Conservation (phyloP, 2,329 filamentous ascomycete species). For the Sclerotinia trifoliorum region DNA sequence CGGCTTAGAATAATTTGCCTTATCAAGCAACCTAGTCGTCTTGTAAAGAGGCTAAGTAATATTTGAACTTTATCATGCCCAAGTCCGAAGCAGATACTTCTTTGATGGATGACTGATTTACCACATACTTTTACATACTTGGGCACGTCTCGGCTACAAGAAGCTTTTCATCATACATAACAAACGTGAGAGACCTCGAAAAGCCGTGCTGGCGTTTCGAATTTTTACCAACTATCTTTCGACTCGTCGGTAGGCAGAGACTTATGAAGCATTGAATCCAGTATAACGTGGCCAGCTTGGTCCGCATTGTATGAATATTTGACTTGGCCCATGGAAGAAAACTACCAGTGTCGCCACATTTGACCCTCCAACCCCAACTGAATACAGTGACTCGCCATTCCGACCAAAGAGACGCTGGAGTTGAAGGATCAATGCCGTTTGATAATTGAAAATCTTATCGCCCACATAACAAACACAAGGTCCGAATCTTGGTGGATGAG, state of each 20-base stretch:
- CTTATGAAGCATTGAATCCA: neutral
- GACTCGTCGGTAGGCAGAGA: neutral
- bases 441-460: neutral
- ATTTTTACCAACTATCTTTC: neutral
- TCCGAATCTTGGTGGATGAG: no score
- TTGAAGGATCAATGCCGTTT: neutral
- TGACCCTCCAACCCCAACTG: neutral
- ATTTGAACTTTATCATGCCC: neutral
- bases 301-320: conserved; percentile 1
- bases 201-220: conserved; percentile 5
- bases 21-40: neutral
- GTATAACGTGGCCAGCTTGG: conserved; percentile 2
- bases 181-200: neutral
- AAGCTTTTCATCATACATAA: neutral
- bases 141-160: neutral
- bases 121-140: conserved; percentile 3
- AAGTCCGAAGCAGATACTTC: neutral
- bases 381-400: no score
- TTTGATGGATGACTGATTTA: conserved; percentile 11
- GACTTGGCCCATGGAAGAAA: neutral
- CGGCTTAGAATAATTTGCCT: neutral
- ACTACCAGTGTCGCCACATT: neutral
- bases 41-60: neutral
- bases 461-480: neutral
- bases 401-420: neutral